Conservation (phyloP, 2,329 filamentous ascomycete genomes). For the Colletotrichum sp. region DNA sequence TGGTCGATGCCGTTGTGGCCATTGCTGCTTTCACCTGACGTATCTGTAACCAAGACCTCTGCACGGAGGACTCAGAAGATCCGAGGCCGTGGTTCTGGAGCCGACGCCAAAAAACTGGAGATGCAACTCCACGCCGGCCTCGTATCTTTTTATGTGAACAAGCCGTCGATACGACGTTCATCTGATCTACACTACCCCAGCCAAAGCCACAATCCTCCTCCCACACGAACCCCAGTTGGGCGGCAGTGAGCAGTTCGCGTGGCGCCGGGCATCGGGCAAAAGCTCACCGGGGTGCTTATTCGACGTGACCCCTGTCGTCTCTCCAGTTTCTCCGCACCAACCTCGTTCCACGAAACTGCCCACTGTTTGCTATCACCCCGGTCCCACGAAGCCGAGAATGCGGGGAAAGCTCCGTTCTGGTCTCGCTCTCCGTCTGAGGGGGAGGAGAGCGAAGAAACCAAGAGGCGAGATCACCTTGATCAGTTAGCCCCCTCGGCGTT, state of each 20-base stretch:
- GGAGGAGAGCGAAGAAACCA: neutral
- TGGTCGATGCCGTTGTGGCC: neutral
- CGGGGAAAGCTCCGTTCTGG: neutral
- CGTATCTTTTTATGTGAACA: neutral
- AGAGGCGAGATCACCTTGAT: neutral
- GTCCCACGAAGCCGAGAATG: neutral
- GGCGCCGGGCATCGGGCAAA: constrained; percentile 16
- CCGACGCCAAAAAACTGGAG: neutral
- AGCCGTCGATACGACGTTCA: neutral
- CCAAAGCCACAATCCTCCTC: neutral
- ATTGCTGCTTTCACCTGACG: neutral
- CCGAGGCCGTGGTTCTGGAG: neutral
- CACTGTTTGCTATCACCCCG: neutral
- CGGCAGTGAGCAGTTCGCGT: neutral
- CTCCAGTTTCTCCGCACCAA: constrained; percentile 18
- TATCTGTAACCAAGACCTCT: neutral
- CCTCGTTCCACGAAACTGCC: neutral
- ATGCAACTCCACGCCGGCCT: neutral
- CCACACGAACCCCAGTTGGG: neutral
- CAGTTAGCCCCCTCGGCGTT: neutral
- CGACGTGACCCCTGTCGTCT: neutral
- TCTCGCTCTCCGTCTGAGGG: neutral
- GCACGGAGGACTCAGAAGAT: neutral
- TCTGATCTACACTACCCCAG: neutral
- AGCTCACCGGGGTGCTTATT: neutral